Conservation (phyloP, 2,329 filamentous ascomycete genomes). For the Aurifilum marmelostoma region DNA sequence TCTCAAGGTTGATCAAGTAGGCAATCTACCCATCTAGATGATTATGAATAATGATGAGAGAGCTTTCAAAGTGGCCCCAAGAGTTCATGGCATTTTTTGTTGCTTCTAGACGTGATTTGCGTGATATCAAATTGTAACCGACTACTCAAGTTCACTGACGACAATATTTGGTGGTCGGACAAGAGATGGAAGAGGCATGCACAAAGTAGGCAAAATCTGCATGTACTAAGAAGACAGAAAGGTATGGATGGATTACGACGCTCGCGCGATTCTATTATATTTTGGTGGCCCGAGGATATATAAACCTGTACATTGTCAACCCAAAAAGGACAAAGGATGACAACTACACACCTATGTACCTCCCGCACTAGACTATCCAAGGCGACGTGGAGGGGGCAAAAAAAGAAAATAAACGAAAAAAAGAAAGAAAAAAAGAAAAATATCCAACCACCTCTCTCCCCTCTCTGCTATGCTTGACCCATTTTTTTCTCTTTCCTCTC, state of each 20-base stretch:
- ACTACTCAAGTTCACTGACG: too few species aligned
- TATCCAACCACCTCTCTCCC: not conserved
- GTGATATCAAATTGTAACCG: too few species aligned
- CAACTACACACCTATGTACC: not conserved
- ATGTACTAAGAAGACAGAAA: too few species aligned
- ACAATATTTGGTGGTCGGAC: too few species aligned
- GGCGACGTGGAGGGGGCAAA: too few species aligned
- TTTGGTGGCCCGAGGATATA: not conserved
- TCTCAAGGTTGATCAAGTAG: not conserved
- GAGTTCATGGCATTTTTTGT: not conserved
- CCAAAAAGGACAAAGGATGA: not conserved
- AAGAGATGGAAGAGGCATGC: too few species aligned
- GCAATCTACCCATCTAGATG: conserved; percentile 4
- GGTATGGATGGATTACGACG: too few species aligned
- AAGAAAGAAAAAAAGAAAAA: not conserved
- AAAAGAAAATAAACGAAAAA: not conserved
- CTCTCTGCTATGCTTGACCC: not conserved
- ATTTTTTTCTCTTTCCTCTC: not conserved
- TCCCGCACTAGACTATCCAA: not conserved
- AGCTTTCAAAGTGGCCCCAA: not conserved
- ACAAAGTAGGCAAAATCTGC: not conserved
- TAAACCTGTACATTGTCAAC: not conserved
- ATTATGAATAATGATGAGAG: conserved; percentile 3
- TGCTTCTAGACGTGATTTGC: not conserved
- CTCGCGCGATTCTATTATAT: not conserved